Percentiles rank a stretch among this genome's conserved stretches.
phyloP scores from a whole-genome alignment of 805 yeast genomes.

The Kluyveromyces siamensis region DNA sequence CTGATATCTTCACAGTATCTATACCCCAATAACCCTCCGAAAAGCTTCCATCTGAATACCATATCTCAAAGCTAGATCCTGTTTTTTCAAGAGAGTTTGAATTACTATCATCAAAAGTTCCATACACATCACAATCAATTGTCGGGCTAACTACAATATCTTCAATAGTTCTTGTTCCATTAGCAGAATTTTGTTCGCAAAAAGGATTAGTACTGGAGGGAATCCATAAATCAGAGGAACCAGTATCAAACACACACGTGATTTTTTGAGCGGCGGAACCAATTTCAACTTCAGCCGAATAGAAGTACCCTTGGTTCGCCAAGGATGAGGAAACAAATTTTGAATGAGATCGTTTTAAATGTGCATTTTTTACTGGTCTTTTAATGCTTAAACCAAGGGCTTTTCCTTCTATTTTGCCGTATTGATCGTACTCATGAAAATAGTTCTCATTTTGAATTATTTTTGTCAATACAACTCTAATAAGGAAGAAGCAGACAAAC shows the following conservation, averaged over 20 bases:
- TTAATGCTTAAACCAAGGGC: not conserved
- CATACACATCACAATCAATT: slow-evolving; percentile 14
- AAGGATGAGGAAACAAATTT: slow-evolving; percentile 6
- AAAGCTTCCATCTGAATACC: slow-evolving; percentile 40
- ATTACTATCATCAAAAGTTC: slow-evolving; percentile 10
- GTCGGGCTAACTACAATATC: slow-evolving; percentile 9
- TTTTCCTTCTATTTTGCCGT: not conserved
- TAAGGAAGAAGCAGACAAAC: not conserved
- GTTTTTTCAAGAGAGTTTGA: slow-evolving; percentile 11
- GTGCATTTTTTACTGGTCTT: not conserved
- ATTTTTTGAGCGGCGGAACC: slow-evolving; percentile 38
- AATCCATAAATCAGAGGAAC: slow-evolving; percentile 43
- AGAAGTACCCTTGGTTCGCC: slow-evolving; percentile 17
- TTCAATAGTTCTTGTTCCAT: slow-evolving; percentile 6
- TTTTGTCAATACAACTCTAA: not conserved
- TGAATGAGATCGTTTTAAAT: not conserved
- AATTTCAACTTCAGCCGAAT: slow-evolving; percentile 22
- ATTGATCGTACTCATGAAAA: not conserved
- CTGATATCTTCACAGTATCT: slow-evolving; percentile 48
- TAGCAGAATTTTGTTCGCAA: slow-evolving; percentile 10
- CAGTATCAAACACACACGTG: slow-evolving; percentile 39
- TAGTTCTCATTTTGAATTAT: not conserved
- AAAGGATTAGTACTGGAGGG: slow-evolving; percentile 28
- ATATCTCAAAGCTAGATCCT: slow-evolving; percentile 28
- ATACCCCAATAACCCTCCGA: slow-evolving; percentile 52